Percentiles rank a stretch among this genome's conserved stretches.
Evolutionary conservation across 495 filamentous ascomycete species (phyloP).

Genomic region (Penicillium flavigenum): DNA sequence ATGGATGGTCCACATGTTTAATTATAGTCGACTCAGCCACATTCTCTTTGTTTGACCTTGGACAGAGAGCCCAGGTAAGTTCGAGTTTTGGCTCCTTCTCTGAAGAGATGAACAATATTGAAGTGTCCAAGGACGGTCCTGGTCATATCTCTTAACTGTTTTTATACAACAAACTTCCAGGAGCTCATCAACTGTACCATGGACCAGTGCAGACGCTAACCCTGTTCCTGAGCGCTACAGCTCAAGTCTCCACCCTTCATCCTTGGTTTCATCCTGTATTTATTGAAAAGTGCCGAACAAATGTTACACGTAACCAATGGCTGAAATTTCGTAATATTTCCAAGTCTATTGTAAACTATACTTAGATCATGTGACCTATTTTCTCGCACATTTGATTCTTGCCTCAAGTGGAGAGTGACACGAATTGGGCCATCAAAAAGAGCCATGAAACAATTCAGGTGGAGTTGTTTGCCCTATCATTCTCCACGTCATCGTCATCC

Average conservation of each 20-base stretch:
- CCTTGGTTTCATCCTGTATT: slow-evolving; percentile 4
- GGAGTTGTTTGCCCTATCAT: slow-evolving; percentile 2
- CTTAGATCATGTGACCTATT: background rate
- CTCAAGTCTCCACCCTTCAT: slow-evolving; percentile 12
- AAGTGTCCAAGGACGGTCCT: background rate
- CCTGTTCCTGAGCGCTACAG: slow-evolving; percentile 42
- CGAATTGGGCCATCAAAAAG: background rate
- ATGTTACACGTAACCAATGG: background rate
- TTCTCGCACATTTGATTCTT: background rate
- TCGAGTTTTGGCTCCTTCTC: background rate
- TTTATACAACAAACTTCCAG: slow-evolving; percentile 1
- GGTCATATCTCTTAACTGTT: background rate
- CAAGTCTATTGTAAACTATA: background rate
- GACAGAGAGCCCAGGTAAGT: background rate
- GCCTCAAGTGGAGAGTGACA: background rate
- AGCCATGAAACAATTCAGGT: background rate
- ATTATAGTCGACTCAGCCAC: slow-evolving; percentile 1
- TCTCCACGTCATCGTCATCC: slow-evolving; percentile 7
- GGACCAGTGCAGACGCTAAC: slow-evolving; percentile 25
- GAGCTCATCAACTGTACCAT: slow-evolving; percentile 22
- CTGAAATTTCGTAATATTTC: background rate
- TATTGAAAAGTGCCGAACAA: background rate
- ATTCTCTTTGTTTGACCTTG: background rate
- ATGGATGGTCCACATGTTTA: background rate
- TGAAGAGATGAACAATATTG: background rate